Evolutionary conservation across 495 filamentous ascomycete species (phyloP).

Genomic region (Elaphomyces granulatus): DNA sequence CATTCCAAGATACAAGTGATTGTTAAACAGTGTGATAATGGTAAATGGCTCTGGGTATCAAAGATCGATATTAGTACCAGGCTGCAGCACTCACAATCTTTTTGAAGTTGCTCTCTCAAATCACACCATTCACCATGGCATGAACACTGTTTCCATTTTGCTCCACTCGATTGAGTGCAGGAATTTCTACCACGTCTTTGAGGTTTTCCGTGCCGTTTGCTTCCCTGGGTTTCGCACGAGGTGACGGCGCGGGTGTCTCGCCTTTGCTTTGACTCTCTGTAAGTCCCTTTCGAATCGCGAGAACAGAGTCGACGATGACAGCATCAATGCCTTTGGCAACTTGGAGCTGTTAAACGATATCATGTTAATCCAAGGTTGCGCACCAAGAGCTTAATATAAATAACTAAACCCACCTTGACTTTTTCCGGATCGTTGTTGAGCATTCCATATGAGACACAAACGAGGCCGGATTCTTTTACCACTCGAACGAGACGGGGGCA

Average conservation of each 20-base stretch:
- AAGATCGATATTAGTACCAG: too few relatives aligned
- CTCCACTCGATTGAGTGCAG: conserved; percentile 17
- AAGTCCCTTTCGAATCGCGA: conserved; percentile 63
- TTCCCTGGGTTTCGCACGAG: conserved; percentile 18
- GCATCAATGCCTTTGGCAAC: conserved; percentile 92
- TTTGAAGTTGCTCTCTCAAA: too few relatives aligned
- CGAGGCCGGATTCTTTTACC: conserved; percentile 87
- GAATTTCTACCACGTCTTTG: conserved; percentile 19
- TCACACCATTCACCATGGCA: not conserved
- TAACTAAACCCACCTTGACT: conserved; percentile 51
- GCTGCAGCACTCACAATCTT: too few relatives aligned
- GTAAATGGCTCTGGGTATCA: too few relatives aligned
- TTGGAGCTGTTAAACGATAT: conserved; percentile 47
- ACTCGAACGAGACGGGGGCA: conserved; percentile 85
- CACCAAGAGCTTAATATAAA: too few relatives aligned
- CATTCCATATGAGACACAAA: conserved; percentile 88
- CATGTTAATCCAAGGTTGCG: too few relatives aligned
- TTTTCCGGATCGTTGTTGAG: conserved; percentile 77
- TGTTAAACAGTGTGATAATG: too few relatives aligned
- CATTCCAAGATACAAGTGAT: too few relatives aligned
- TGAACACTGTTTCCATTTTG: conserved; percentile 11
- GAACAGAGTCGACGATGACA: conserved; percentile 87
- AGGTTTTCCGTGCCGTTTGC: conserved; percentile 10
- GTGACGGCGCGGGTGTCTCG: conserved; percentile 13
- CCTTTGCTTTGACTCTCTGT: conserved; percentile 30